Percentiles rank a stretch among this genome's conserved stretches.
phyloP scores from a whole-genome alignment of 2,329 filamentous ascomycete species.

The Pseudocercospora eumusae region DNA sequence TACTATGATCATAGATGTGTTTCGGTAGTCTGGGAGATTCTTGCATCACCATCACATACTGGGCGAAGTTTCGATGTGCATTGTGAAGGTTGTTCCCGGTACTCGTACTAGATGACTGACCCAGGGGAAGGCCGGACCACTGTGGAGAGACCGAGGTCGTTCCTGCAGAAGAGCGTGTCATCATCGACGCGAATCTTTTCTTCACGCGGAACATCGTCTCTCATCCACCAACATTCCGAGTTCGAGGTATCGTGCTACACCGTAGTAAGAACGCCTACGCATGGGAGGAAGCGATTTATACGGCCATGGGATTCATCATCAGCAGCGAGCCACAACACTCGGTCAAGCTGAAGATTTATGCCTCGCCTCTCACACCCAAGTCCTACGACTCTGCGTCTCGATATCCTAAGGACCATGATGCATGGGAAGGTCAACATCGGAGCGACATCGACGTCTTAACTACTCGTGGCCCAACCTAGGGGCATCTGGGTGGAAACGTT shows the following conservation, averaged over 20 bases:
- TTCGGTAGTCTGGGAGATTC: slow-evolving; percentile 13
- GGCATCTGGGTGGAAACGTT: slow-evolving; percentile 42
- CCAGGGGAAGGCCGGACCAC: background rate
- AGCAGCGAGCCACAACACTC: slow-evolving; percentile 21
- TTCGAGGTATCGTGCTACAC: too few species aligned
- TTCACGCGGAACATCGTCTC: background rate
- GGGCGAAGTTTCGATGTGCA: slow-evolving; percentile 15
- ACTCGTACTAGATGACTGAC: background rate
- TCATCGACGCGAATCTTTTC: background rate
- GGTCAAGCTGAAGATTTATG: slow-evolving; percentile 66
- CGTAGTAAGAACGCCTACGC: too few species aligned
- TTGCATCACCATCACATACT: slow-evolving; percentile 21
- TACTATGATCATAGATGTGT: slow-evolving; percentile 18
- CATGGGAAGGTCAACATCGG: slow-evolving; percentile 23
- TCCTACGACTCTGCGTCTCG: slow-evolving; percentile 58
- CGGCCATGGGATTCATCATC: too few species aligned
- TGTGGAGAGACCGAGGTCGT: background rate
- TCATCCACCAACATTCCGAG: background rate
- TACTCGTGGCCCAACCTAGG: slow-evolving; percentile 45
- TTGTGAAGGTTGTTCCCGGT: slow-evolving; percentile 8
- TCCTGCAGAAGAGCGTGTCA: slow-evolving; percentile 8
- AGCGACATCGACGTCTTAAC: slow-evolving; percentile 43
- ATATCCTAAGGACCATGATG: slow-evolving; percentile 40
- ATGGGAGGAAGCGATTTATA: too few species aligned
- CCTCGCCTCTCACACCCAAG: slow-evolving; percentile 67